Evolutionary conservation across 441 rosid genomes (phyloP).

Genomic region (Aleurites moluccanus): DNA sequence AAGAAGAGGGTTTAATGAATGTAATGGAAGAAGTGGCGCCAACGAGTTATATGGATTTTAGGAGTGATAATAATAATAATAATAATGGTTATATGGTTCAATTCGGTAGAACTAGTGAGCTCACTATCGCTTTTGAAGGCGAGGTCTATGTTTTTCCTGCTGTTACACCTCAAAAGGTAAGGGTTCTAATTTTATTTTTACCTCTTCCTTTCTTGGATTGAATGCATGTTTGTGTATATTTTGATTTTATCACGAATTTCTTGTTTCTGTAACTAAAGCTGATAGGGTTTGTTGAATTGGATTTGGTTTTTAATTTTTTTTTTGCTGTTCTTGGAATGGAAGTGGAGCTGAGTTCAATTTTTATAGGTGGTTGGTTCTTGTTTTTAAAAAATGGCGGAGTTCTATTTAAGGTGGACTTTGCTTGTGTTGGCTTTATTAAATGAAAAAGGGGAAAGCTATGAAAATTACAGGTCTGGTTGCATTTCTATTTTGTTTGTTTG

Average conservation of each 20-base stretch:
- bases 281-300: not conserved
- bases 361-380: not conserved
- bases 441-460: not conserved
- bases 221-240: not conserved
- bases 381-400: not conserved
- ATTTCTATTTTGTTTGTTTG: not conserved
- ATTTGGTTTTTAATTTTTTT: not conserved
- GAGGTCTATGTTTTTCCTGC: conserved; percentile 52
- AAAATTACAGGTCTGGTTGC: not conserved
- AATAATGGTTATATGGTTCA: conserved; percentile 10
- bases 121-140: conserved; percentile 47
- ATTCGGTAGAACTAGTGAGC: conserved; percentile 41
- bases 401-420: not conserved
- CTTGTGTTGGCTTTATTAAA: not conserved
- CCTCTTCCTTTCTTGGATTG: not conserved
- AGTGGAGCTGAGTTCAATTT: no score
- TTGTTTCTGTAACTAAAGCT: not conserved
- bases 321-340: not conserved
- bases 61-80: no score
- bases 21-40: conserved; percentile 10
- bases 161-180: conserved; percentile 44
- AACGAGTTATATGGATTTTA: conserved; percentile 12
- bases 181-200: not conserved
- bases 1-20: conserved; percentile 1
- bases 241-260: not conserved